These are phyloP conservation scores for Spatholobus suberectus DNA, from an alignment of 306 rosid genomes.

Conservation along the genomic window DNA sequence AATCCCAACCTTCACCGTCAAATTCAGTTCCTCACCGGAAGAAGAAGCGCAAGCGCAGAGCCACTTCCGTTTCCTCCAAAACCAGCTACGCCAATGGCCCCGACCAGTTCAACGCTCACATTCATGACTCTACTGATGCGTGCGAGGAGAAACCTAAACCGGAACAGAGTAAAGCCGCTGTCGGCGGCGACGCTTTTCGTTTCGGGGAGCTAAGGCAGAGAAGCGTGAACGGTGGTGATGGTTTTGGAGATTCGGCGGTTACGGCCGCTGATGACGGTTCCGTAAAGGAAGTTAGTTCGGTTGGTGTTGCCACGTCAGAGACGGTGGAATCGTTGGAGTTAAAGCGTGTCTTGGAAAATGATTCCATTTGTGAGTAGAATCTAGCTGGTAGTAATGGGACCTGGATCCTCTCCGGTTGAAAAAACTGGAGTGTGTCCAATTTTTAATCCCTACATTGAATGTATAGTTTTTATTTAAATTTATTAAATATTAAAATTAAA, in stretches of 20 bases:
- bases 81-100: background rate
- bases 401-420: too few species aligned
- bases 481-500: too few species aligned
- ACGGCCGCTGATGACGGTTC: slow-evolving; percentile 42
- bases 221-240: slow-evolving; percentile 47
- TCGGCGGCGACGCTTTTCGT: slow-evolving; percentile 48
- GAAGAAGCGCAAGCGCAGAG: slow-evolving; percentile 60
- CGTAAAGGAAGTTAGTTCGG: slow-evolving; percentile 50
- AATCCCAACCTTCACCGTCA: slow-evolving; percentile 5
- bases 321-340: slow-evolving; percentile 64
- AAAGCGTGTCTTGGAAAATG: slow-evolving; percentile 66
- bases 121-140: slow-evolving; percentile 36
- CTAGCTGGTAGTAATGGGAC: background rate
- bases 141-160: slow-evolving; percentile 41
- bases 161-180: slow-evolving; percentile 39
- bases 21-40: slow-evolving; percentile 32
- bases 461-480: too few species aligned
- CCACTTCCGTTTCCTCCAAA: slow-evolving; percentile 20
- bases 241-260: slow-evolving; percentile 41
- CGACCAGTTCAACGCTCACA: slow-evolving; percentile 29
- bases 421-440: too few species aligned
- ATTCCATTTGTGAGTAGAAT: slow-evolving; percentile 70
- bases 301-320: slow-evolving; percentile 47
- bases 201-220: slow-evolving; percentile 71
- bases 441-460: too few species aligned